These are phyloP conservation scores for Cyberlindnera mississippiensis DNA, from an alignment of 805 yeast genomes.

Conservation along the genomic window DNA sequence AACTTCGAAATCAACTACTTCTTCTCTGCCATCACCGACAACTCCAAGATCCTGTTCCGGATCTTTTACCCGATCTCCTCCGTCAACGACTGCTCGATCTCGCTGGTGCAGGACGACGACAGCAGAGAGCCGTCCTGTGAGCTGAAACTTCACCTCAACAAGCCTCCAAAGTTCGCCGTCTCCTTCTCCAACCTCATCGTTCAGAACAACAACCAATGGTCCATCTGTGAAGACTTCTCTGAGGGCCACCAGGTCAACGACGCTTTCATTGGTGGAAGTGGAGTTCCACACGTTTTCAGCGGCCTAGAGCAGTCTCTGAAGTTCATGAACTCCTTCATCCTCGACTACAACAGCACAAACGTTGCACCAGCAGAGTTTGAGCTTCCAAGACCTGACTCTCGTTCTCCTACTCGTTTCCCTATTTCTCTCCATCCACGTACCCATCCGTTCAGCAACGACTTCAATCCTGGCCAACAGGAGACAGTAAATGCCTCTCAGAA, in stretches of 20 bases:
- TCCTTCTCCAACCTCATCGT: slow-evolving; percentile 55
- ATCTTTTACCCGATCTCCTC: slow-evolving; percentile 65
- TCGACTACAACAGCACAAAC: slow-evolving; percentile 40
- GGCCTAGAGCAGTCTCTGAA: slow-evolving; percentile 51
- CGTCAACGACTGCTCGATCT: slow-evolving; percentile 54
- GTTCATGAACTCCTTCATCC: slow-evolving; percentile 50
- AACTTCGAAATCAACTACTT: slow-evolving; percentile 74
- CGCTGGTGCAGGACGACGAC: slow-evolving; percentile 29
- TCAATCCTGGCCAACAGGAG: slow-evolving; percentile 1
- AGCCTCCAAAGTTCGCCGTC: slow-evolving; percentile 76
- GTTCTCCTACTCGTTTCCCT: slow-evolving; percentile 20
- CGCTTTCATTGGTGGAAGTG: slow-evolving; percentile 59
- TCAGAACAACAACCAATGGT: slow-evolving; percentile 62
- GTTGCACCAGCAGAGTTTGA: slow-evolving; percentile 25
- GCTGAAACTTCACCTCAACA: slow-evolving; percentile 44
- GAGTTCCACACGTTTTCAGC: slow-evolving; percentile 64
- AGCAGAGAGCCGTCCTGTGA: slow-evolving; percentile 36
- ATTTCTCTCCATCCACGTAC: slow-evolving; percentile 2
- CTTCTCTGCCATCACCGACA: slow-evolving; percentile 66
- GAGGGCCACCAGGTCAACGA: slow-evolving; percentile 78
- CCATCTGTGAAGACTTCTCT: slow-evolving; percentile 78
- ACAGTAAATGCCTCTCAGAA: slow-evolving; percentile 2
- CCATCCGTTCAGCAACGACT: background rate
- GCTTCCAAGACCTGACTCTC: slow-evolving; percentile 20
- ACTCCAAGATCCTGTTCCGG: slow-evolving; percentile 62